A percentile compares a stretch with the other conserved stretches of the same genome.
These are phyloP conservation scores for Climacium dendroides DNA, from an alignment of 225 moss, liverwort and hornwort species.

Conservation along the genomic window DNA sequence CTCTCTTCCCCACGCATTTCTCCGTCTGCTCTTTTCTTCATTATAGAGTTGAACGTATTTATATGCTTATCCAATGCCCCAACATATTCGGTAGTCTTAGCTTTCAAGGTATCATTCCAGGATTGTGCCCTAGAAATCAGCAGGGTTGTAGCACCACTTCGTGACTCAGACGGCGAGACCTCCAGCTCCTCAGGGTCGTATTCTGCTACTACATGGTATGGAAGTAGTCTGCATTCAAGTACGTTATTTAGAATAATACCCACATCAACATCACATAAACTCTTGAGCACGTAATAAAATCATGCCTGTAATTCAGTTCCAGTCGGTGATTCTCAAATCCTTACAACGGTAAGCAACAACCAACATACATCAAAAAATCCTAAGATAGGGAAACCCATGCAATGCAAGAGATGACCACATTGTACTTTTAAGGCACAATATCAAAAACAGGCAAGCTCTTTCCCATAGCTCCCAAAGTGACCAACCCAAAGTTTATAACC, in stretches of 20 bases:
- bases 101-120: slow-evolving; percentile 72
- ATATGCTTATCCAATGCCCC: slow-evolving; percentile 67
- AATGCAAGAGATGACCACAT: not conserved
- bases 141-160: slow-evolving; percentile 36
- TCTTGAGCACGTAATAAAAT: not conserved
- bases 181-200: slow-evolving; percentile 83
- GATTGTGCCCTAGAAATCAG: slow-evolving; percentile 59
- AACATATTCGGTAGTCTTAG: slow-evolving; percentile 52
- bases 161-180: slow-evolving; percentile 33
- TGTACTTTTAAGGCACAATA: not conserved
- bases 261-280: not conserved
- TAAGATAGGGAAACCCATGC: not conserved
- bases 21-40: slow-evolving; percentile 64
- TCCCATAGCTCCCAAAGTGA: not conserved
- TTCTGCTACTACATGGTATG: slow-evolving; percentile 88
- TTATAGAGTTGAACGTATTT: slow-evolving; percentile 52
- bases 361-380: not conserved
- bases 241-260: not conserved
- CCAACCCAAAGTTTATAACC: not conserved
- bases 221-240: slow-evolving; percentile 59
- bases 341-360: not conserved
- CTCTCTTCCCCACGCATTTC: slow-evolving; percentile 92
- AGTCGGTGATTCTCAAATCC: not conserved
- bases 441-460: not conserved
- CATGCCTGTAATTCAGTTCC: not conserved